Evolutionary conservation across 2,329 filamentous ascomycete genomes (phyloP).

Genomic region (Pezicula rhizophila): DNA sequence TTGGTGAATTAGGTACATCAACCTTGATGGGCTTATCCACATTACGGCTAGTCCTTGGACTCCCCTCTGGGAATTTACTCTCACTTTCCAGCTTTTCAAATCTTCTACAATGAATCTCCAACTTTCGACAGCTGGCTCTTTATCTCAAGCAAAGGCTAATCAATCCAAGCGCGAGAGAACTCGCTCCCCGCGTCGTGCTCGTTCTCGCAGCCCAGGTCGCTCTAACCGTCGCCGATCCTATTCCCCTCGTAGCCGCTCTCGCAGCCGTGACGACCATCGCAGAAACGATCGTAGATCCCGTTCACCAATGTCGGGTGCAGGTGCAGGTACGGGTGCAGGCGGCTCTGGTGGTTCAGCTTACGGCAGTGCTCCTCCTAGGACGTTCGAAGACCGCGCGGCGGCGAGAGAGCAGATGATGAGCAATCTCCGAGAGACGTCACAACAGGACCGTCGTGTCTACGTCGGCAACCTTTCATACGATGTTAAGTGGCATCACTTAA

Average conservation of each 20-base stretch:
- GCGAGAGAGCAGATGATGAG: constrained; percentile 96
- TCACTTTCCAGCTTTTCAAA: background rate
- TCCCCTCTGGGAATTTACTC: background rate
- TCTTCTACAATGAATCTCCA: background rate
- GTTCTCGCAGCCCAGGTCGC: constrained; percentile 77
- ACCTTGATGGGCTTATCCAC: background rate
- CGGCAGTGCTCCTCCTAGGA: constrained; percentile 63
- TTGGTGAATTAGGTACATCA: background rate
- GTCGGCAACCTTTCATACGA: constrained; percentile 98
- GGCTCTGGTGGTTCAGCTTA: constrained; percentile 63
- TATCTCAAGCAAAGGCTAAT: constrained; percentile 28
- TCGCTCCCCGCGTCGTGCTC: constrained; percentile 69
- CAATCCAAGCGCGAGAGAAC: constrained; percentile 70
- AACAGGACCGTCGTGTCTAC: constrained; percentile 98
- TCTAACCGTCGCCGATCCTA: constrained; percentile 68
- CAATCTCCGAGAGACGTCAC: constrained; percentile 86
- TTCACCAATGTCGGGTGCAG: constrained; percentile 74
- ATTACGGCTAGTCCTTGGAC: background rate
- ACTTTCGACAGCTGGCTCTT: constrained; percentile 13
- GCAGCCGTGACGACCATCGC: constrained; percentile 72
- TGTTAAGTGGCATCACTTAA: constrained; percentile 99
- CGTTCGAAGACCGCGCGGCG: constrained; percentile 74
- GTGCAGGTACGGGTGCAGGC: constrained; percentile 61
- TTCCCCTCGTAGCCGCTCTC: constrained; percentile 72
- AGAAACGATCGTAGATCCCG: constrained; percentile 71